Evolutionary conservation across 2,329 filamentous ascomycete genomes (phyloP).

Genomic region (Cladophialophora immunda): DNA sequence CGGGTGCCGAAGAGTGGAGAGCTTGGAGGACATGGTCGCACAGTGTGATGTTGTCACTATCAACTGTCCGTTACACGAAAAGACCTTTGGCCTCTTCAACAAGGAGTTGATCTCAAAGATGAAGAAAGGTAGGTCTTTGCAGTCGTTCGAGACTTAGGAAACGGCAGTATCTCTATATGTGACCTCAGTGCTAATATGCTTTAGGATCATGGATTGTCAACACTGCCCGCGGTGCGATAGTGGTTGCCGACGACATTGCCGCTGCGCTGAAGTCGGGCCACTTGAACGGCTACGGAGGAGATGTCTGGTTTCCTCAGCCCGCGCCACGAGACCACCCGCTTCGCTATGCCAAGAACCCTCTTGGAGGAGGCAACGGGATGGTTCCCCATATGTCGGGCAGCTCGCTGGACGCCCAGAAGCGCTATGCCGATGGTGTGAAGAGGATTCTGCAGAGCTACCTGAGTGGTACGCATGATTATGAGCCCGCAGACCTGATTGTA

Average conservation of each 20-base stretch:
- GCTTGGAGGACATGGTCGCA: slow-evolving; percentile 88
- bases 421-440: not conserved
- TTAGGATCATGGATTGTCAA: slow-evolving; percentile 94
- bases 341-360: slow-evolving; percentile 11
- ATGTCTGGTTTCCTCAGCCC: slow-evolving; percentile 11
- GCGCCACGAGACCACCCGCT: slow-evolving; percentile 8
- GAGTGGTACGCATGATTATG: not conserved
- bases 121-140: slow-evolving; percentile 77
- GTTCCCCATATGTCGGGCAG: slow-evolving; percentile 2
- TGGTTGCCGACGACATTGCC: slow-evolving; percentile 98
- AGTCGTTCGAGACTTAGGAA: not conserved
- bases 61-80: slow-evolving; percentile 99
- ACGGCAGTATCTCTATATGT: not conserved
- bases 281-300: slow-evolving; percentile 10
- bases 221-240: slow-evolving; percentile 97
- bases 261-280: slow-evolving; percentile 87
- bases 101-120: slow-evolving; percentile 98
- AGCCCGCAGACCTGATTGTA: not conserved
- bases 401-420: not conserved
- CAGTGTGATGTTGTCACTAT: slow-evolving; percentile 99
- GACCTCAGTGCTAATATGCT: slow-evolving; percentile 4
- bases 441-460: slow-evolving; percentile 3
- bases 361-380: slow-evolving; percentile 9
- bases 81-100: slow-evolving; percentile 96
- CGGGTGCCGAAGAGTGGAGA: slow-evolving; percentile 87